Conservation (phyloP, 2,329 filamentous ascomycete genomes). For the Colletotrichum tabaci region DNA sequence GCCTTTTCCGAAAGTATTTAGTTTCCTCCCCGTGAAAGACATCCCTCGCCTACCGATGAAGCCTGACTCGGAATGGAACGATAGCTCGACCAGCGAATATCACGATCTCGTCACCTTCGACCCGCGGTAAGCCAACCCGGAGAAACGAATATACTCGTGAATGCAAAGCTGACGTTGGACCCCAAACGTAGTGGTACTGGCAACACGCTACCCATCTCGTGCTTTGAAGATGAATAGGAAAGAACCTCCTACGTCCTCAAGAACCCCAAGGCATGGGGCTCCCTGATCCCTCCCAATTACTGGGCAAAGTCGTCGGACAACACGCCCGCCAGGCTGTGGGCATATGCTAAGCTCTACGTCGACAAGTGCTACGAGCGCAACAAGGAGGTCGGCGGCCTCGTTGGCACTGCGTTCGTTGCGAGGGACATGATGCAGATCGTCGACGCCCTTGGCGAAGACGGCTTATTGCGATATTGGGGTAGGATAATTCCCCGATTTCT, state of each 20-base stretch:
- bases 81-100: slow-evolving; percentile 45
- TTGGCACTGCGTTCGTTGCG: slow-evolving; percentile 61
- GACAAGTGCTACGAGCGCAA: slow-evolving; percentile 44
- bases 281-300: slow-evolving; percentile 3
- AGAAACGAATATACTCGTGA: background rate
- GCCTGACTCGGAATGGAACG: background rate
- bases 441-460: slow-evolving; percentile 57
- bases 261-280: background rate
- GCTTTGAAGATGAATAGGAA: slow-evolving; percentile 39
- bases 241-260: background rate
- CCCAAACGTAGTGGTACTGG: slow-evolving; percentile 46
- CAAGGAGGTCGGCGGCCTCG: slow-evolving; percentile 49
- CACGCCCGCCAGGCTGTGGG: slow-evolving; percentile 46
- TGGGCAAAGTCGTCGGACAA: slow-evolving; percentile 35
- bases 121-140: slow-evolving; percentile 44
- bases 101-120: slow-evolving; percentile 49
- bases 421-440: slow-evolving; percentile 60
- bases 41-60: too few species aligned
- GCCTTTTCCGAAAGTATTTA: background rate
- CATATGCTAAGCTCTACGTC: slow-evolving; percentile 41
- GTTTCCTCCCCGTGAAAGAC: background rate
- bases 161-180: background rate
- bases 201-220: slow-evolving; percentile 47
- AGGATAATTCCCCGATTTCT: slow-evolving; percentile 18
- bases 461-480: slow-evolving; percentile 58